Conservation (phyloP, 2,329 filamentous ascomycete species). For the Xylariales sp. region DNA sequence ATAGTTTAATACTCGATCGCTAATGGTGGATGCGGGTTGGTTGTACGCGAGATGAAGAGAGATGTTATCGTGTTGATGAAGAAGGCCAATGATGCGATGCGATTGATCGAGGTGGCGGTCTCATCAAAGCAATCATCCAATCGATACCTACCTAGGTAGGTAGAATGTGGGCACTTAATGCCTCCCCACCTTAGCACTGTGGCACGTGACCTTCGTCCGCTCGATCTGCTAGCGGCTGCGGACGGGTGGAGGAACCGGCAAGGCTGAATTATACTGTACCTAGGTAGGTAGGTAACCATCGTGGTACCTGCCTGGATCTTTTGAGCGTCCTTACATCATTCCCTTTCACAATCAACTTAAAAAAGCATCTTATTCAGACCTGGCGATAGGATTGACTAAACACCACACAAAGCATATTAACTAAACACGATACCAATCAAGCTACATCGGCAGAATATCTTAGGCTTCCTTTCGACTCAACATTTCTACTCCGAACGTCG, state of each 20-base stretch:
- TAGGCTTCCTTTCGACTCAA: not conserved
- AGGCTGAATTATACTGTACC: constrained; percentile 26
- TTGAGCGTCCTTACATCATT: constrained; percentile 18
- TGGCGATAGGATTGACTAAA: not conserved
- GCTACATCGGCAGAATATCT: not conserved
- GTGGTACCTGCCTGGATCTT: not conserved
- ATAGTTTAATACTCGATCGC: not conserved
- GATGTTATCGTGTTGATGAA: constrained; percentile 3
- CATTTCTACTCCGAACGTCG: not conserved
- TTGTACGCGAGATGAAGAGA: constrained; percentile 20
- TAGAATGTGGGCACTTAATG: no score
- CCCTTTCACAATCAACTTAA: not conserved
- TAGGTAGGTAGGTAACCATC: not conserved
- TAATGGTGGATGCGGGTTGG: constrained; percentile 7
- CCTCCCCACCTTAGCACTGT: not conserved
- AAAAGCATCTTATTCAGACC: not conserved
- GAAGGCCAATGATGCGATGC: not conserved
- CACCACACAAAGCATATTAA: not conserved
- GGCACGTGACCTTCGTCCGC: no score
- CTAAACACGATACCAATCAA: not conserved
- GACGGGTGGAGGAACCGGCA: constrained; percentile 29
- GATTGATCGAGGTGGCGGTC: not conserved
- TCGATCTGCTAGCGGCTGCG: constrained; percentile 16
- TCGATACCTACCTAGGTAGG: not conserved
- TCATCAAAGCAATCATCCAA: no score